Evolutionary conservation across 2,329 filamentous ascomycete genomes (phyloP).

Genomic region (Aspergillus sp.): DNA sequence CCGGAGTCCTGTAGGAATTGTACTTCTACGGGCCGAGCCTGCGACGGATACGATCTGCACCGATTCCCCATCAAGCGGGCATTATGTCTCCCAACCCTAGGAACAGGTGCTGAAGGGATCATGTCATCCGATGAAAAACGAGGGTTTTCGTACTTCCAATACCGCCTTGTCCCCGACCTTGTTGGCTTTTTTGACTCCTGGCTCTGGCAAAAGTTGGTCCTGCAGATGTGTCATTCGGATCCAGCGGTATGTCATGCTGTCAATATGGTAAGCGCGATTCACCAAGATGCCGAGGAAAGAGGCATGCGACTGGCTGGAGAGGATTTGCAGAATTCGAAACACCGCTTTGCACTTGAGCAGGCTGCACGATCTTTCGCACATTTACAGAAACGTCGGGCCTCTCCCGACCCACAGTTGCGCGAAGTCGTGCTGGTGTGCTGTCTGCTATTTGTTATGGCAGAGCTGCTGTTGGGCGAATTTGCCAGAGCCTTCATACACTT

Average conservation of each 20-base stretch:
- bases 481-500: conserved; percentile 14
- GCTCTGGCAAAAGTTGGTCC: conserved; percentile 15
- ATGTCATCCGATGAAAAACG: conserved; percentile 6
- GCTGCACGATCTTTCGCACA: neutral
- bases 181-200: conserved; percentile 2
- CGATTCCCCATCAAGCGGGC: neutral
- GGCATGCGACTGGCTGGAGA: neutral
- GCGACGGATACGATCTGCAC: conserved; percentile 6
- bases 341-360: conserved; percentile 4
- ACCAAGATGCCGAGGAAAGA: conserved; percentile 9
- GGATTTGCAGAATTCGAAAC: neutral
- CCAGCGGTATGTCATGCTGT: conserved; percentile 22
- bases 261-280: conserved; percentile 16
- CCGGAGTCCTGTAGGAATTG: conserved; percentile 2
- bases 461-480: conserved; percentile 16
- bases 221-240: conserved; percentile 16
- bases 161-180: neutral
- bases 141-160: conserved; percentile 3
- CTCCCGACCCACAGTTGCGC: conserved; percentile 16
- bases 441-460: conserved; percentile 17
- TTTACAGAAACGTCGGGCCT: conserved; percentile 14
- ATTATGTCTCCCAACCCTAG: neutral
- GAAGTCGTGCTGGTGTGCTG: conserved; percentile 19
- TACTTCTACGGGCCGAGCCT: conserved; percentile 1
- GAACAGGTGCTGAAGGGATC: neutral